phyloP scores from a whole-genome alignment of 257 asterid genomes.

The Solanum sitiens region DNA sequence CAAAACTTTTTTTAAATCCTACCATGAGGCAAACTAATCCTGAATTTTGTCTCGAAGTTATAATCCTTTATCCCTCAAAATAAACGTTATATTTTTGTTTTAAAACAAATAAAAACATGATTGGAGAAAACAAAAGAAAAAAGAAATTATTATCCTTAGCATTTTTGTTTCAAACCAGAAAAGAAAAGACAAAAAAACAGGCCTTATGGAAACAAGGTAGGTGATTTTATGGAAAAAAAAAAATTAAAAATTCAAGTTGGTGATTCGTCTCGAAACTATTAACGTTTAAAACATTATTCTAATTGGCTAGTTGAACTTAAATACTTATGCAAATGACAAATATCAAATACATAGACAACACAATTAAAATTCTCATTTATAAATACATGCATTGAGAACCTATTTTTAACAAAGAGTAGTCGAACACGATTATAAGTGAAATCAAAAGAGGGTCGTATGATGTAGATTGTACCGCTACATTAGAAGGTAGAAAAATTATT shows the following conservation, averaged over 20 bases:
- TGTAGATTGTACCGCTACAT: no score
- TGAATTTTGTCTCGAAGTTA: background rate
- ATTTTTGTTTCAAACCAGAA: background rate
- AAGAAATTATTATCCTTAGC: background rate
- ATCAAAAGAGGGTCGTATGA: fast-evolving
- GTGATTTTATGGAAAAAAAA: background rate
- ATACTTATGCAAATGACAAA: no score
- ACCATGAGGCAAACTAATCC: background rate
- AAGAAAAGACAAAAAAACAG: background rate
- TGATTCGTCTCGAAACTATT: no score
- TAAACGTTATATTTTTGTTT: background rate
- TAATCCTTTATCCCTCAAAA: background rate
- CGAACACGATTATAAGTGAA: no score
- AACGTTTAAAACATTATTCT: no score
- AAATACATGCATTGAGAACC: no score
- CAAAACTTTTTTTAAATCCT: background rate
- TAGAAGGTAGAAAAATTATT: no score
- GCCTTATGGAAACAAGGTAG: background rate
- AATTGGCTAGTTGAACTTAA: no score
- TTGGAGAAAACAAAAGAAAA: background rate
- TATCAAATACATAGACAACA: no score
- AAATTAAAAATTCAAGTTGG: no score
- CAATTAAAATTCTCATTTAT: no score
- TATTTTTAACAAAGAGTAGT: no score
- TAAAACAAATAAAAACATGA: background rate